phyloP scores from a whole-genome alignment of 2,329 filamentous ascomycete species.

The Sporothrix brasiliensis region DNA sequence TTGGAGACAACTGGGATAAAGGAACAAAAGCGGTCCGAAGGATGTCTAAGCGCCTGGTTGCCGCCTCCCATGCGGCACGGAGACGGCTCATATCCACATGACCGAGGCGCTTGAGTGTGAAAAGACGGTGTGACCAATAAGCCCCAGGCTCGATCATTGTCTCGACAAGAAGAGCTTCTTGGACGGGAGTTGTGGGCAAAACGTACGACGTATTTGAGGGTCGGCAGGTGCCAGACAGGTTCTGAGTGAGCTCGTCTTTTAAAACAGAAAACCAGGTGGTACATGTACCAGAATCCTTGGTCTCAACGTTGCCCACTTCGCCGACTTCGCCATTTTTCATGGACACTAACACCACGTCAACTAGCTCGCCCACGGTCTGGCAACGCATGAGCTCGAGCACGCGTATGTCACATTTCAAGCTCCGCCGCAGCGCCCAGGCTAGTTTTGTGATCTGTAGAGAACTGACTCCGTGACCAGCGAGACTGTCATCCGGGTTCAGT shows the following conservation, averaged over 20 bases:
- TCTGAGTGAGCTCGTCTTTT: background rate
- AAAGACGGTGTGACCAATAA: slow-evolving; percentile 48
- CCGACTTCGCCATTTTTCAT: slow-evolving; percentile 1
- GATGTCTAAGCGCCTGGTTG: slow-evolving; percentile 42
- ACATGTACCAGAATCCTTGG: fast-evolving
- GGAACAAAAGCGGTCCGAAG: slow-evolving; percentile 46
- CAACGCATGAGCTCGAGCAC: slow-evolving; percentile 39
- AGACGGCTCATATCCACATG: slow-evolving; percentile 41
- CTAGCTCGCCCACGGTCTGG: slow-evolving; percentile 37
- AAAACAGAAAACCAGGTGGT: background rate
- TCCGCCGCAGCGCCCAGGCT: slow-evolving; percentile 36
- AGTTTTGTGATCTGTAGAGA: slow-evolving; percentile 39
- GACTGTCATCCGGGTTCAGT: slow-evolving; percentile 36
- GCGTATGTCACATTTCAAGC: slow-evolving; percentile 35
- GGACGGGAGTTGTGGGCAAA: slow-evolving; percentile 43
- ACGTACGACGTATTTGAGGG: slow-evolving; percentile 35
- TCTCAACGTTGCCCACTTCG: too few relatives aligned
- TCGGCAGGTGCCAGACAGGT: slow-evolving; percentile 32
- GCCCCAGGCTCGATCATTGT: slow-evolving; percentile 44
- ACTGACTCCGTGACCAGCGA: slow-evolving; percentile 38
- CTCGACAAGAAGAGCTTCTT: slow-evolving; percentile 47
- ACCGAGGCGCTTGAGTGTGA: slow-evolving; percentile 39
- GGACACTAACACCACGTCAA: slow-evolving; percentile 33
- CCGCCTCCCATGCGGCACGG: slow-evolving; percentile 42
- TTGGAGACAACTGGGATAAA: slow-evolving; percentile 35